A percentile compares a stretch with the other conserved stretches of the same genome.
Evolutionary conservation across 2,329 filamentous ascomycete species (phyloP).

Genomic region (Cladosporium velox): DNA sequence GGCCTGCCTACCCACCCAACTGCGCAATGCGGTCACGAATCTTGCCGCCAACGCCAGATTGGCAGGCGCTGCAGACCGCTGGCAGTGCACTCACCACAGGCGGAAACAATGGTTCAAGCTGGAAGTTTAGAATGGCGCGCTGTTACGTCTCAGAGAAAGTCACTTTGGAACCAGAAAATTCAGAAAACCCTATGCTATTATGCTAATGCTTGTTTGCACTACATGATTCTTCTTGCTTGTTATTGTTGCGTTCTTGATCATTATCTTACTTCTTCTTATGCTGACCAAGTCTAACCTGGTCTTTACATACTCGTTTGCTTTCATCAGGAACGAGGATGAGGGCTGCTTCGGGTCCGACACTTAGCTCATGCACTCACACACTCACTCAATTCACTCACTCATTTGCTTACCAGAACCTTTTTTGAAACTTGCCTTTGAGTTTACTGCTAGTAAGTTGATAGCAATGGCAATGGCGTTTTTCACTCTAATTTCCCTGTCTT

Average conservation of each 20-base stretch:
- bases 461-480: not conserved
- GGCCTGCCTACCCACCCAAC: not conserved
- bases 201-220: conserved; percentile 1
- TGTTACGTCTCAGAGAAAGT: not conserved
- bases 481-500: not conserved
- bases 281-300: not conserved
- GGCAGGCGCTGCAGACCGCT: not conserved
- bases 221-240: not conserved
- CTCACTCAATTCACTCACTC: not conserved
- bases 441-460: not conserved
- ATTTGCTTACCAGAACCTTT: not conserved
- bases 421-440: not conserved
- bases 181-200: not conserved
- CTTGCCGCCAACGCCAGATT: not conserved
- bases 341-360: not conserved
- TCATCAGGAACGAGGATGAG: not conserved
- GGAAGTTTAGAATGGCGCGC: conserved; percentile 1
- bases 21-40: not conserved
- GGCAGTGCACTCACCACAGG: not conserved
- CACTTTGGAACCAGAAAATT: not conserved
- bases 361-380: not conserved
- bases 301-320: not conserved
- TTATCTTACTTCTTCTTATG: not conserved
- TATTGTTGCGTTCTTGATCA: conserved; percentile 1
- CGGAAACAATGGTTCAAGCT: not conserved